Base-by-base conservation (phyloP, 805 yeast genomes). In the Starmera quercuum region DNA sequence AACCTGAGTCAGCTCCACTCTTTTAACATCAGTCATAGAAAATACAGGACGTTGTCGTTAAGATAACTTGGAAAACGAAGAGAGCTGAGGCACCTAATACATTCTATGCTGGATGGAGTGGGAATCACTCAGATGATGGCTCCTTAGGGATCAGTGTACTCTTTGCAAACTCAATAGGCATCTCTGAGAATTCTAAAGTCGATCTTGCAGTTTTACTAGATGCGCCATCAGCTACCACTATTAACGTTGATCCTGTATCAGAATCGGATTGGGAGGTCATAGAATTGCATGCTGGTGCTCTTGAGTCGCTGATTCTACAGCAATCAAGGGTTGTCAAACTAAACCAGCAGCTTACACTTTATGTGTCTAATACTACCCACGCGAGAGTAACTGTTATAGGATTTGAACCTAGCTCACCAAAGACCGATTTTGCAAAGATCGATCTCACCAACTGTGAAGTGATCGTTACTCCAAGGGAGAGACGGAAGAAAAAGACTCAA, bases 211-310 rank as follows among this genome's bases (percentile, higher is more conserved):
- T 80, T 33, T 67, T 71, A 35, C 61, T 73, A 11, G 63, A 71
- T 25, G 53, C 64, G 1, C 73, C 69, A n/a, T 66, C 58, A 26
- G 75, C 86, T 1, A 61, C 66, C 6, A 73, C 76, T 4, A 77
- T 88, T 3, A 77, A 73, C 47, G 66, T 90, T 29, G 95, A 84
- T 47, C 97, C 97, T 0, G 58, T 71, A 14, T 68, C 84, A 0
- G 56, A 78, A 2, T 68, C 80, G 5, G 98, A 90, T 51, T 90
- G 97, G 97, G 97, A 88, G 44, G 61, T 84, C 19, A 83, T 87
- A 3, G 95, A 88, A 50, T 56, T 82, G 3, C 83, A 90, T 54
- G 90, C 95, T 2, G 75, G 71, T 20, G 72, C 68, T 27, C 68
- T 90, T 18, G 97, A 90, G 51, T 73, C 76, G 30, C 73, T 73